Evolutionary conservation across 2,329 filamentous ascomycete species (phyloP).

Genomic region (Colletotrichum sojae): DNA sequence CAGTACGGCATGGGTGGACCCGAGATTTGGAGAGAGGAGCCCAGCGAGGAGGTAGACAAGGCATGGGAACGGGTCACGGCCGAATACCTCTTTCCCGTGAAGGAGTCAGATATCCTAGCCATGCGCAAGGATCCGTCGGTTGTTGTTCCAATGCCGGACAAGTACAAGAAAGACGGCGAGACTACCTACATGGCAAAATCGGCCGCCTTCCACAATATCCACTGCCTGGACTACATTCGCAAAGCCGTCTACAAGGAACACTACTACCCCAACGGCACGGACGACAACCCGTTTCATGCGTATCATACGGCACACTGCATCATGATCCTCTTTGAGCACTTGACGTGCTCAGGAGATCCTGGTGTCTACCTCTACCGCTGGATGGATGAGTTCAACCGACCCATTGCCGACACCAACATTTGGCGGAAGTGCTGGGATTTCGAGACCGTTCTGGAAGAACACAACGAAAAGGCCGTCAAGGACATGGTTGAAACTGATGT

Average conservation of each 20-base stretch:
- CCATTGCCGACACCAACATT: slow-evolving; percentile 21
- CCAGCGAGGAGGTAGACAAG: slow-evolving; percentile 30
- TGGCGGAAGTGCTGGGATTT: slow-evolving; percentile 30
- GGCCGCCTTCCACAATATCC: slow-evolving; percentile 25
- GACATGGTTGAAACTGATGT: slow-evolving; percentile 22
- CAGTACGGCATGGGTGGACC: slow-evolving; percentile 25
- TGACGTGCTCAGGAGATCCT: slow-evolving; percentile 19
- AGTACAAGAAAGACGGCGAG: slow-evolving; percentile 21
- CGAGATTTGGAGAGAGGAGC: slow-evolving; percentile 25
- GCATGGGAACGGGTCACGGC: slow-evolving; percentile 28
- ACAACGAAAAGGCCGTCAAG: slow-evolving; percentile 14
- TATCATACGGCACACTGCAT: slow-evolving; percentile 27
- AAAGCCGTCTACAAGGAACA: slow-evolving; percentile 17
- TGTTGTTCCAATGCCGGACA: slow-evolving; percentile 20
- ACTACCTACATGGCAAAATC: slow-evolving; percentile 25
- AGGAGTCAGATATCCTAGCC: slow-evolving; percentile 14
- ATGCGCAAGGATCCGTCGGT: slow-evolving; percentile 23
- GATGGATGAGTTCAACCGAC: slow-evolving; percentile 24
- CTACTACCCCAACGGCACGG: slow-evolving; percentile 30
- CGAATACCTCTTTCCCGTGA: slow-evolving; percentile 22
- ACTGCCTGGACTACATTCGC: slow-evolving; percentile 31
- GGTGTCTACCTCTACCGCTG: slow-evolving; percentile 21
- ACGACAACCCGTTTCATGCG: slow-evolving; percentile 23
- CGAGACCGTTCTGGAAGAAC: slow-evolving; percentile 17
- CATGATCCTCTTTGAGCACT: slow-evolving; percentile 24